Conservation (phyloP, 164 flowering plant genomes). For the Stephania japonica region DNA sequence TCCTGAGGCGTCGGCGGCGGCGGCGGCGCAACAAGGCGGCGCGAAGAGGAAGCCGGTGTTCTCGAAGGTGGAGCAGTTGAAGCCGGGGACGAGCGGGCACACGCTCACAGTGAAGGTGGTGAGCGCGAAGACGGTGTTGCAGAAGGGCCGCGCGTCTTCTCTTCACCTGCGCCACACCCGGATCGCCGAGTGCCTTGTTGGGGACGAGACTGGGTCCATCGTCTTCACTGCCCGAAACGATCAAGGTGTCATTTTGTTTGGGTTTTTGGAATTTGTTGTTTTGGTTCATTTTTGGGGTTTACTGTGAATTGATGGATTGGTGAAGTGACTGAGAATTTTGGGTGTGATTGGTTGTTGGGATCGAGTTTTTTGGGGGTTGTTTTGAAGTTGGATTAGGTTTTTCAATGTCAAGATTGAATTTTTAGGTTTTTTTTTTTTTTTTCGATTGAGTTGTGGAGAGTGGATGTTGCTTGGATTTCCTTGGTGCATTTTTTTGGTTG, state of each 20-base stretch:
- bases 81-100: conserved; percentile 56
- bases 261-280: conserved; percentile 4
- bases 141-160: conserved; percentile 38
- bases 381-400: not conserved
- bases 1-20: no score
- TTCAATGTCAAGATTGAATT: not conserved
- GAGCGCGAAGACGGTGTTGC: conserved; percentile 41
- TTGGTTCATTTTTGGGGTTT: not conserved
- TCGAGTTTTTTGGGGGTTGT: not conserved
- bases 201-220: conserved; percentile 54
- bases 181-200: conserved; percentile 56
- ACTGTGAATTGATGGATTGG: not conserved
- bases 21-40: not conserved
- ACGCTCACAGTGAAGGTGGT: conserved; percentile 53
- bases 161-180: conserved; percentile 35
- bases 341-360: not conserved
- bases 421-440: not conserved
- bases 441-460: no score
- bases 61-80: conserved; percentile 53
- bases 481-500: no score
- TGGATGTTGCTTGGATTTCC: no score
- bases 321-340: not conserved
- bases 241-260: conserved; percentile 30
- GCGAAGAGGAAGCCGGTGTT: conserved; percentile 46
- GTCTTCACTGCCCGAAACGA: conserved; percentile 59